Percentiles rank a stretch among this genome's conserved stretches.
Evolutionary conservation across 305 asterid genomes (phyloP).

Genomic region (Fraxinus nigra): DNA sequence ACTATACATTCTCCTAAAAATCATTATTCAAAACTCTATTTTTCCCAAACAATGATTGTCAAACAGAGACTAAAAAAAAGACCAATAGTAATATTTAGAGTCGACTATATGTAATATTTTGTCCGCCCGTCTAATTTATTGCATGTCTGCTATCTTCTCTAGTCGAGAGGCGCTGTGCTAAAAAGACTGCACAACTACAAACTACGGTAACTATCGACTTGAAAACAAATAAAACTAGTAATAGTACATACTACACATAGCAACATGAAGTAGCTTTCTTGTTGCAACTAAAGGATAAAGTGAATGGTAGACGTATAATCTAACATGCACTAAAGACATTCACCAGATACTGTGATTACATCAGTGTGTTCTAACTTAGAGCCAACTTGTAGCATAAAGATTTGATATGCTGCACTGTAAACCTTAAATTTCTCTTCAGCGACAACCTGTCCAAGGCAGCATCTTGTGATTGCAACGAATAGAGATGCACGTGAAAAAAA

Average conservation of each 20-base stretch:
- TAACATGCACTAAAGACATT: background rate
- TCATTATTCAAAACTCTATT: too few relatives aligned
- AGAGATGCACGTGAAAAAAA: background rate
- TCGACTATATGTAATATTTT: background rate
- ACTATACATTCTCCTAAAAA: too few relatives aligned
- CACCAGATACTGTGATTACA: background rate
- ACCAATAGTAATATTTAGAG: background rate
- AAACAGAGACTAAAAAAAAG: too few relatives aligned
- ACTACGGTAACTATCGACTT: background rate
- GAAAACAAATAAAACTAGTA: background rate
- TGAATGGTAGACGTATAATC: background rate
- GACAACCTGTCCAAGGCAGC: constrained; percentile 40
- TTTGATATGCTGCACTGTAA: constrained; percentile 87
- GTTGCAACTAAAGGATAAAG: background rate
- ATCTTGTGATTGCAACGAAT: background rate
- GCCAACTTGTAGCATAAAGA: constrained; percentile 63
- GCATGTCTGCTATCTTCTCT: background rate
- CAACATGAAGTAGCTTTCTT: background rate
- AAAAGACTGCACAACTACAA: background rate
- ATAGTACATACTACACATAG: background rate
- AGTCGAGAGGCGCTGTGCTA: background rate
- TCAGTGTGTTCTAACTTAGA: constrained; percentile 22
- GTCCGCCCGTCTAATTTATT: background rate
- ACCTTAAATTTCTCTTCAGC: constrained; percentile 93
- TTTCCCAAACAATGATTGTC: too few relatives aligned